A percentile compares a stretch with the other conserved stretches of the same genome.
Conservation (phyloP, 768 basidiomycete species). For the Mrakia gelida region DNA sequence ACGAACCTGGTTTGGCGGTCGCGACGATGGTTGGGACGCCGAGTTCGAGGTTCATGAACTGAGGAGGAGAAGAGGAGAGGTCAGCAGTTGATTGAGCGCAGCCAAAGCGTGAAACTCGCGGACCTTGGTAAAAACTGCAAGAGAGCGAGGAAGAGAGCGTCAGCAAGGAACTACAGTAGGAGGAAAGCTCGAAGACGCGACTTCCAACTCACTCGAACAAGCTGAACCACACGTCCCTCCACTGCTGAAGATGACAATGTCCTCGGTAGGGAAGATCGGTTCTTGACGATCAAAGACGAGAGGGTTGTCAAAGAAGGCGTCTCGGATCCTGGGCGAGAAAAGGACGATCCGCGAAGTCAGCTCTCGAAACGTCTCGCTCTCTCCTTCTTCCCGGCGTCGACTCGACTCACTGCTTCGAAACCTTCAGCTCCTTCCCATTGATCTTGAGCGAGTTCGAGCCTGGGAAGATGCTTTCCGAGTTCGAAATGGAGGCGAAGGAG, state of each 20-base stretch:
- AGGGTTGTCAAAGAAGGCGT: not conserved
- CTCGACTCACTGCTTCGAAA: constrained; percentile 7
- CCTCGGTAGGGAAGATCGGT: not conserved
- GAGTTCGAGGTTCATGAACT: not conserved
- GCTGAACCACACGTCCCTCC: constrained; percentile 16
- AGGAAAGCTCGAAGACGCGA: too few relatives aligned
- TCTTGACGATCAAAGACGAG: not conserved
- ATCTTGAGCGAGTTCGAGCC: not conserved
- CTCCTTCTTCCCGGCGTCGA: too few relatives aligned
- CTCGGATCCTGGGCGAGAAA: not conserved
- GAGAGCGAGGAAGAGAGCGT: not conserved
- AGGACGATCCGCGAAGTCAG: not conserved
- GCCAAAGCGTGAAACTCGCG: too few relatives aligned
- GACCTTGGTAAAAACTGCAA: not conserved
- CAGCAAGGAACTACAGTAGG: too few relatives aligned
- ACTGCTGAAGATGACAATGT: constrained; percentile 14
- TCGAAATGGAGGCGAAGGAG: not conserved
- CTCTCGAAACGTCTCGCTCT: too few relatives aligned
- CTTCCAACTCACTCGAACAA: not conserved
- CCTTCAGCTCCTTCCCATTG: not conserved
- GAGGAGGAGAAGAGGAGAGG: not conserved
- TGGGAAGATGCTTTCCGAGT: not conserved
- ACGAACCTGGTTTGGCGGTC: not conserved
- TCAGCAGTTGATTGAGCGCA: too few relatives aligned
- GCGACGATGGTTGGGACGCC: constrained; percentile 3